Base-by-base conservation (phyloP, 2,329 filamentous ascomycete species). In the Aspergillus hortae region DNA sequence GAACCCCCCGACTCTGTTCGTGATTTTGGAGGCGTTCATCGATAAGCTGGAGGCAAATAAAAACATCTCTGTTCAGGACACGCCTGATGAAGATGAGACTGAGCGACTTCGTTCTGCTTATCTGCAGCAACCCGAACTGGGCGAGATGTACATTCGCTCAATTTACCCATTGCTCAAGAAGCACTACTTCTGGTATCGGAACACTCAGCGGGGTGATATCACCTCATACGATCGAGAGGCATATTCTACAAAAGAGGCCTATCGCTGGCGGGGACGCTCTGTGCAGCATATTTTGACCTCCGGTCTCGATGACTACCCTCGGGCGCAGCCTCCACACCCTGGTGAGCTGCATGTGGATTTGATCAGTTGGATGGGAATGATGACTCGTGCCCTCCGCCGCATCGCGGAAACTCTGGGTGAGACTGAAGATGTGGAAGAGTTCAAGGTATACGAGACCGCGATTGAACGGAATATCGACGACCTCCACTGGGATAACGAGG, bases 351-450 rank as follows among this genome's bases (percentile, higher is more conserved):
- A 99, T 69, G 86, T 95, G 27, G 94, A 99, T 72, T 80, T 97
- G 49, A 88, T 99, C 70, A 89, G 89, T 48, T 99, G 94, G 94
- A 88, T 99, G 74, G 94, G 92, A n/a, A 84, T 96, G 76, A 95
- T 96, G 90, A 87, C 89, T 38, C 85, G 87, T 58, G 87, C 88
- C n/a, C 82, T 99, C 49, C 81, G 85, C 62, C 89, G 87, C 60
- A 89, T 96, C 61, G 90, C 91, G 1, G 76, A 83, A 43, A 83
- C 85, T 23, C 80, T 97, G n/a, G 86, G 82, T 44, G 82, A 91
- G 59, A 73, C 75, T 0, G 91, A 96, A 32, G 92, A 97, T 60
- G 86, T 81, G 0, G 80, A 82, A 19, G 84, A 89, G 62, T 90
- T 92, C 62, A 78, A 77, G 42, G 84, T 82, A 54, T 88, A 88